Evolutionary conservation across 1,284 basidiomycete genomes (phyloP).

Genomic region (Xanthoconium separans): DNA sequence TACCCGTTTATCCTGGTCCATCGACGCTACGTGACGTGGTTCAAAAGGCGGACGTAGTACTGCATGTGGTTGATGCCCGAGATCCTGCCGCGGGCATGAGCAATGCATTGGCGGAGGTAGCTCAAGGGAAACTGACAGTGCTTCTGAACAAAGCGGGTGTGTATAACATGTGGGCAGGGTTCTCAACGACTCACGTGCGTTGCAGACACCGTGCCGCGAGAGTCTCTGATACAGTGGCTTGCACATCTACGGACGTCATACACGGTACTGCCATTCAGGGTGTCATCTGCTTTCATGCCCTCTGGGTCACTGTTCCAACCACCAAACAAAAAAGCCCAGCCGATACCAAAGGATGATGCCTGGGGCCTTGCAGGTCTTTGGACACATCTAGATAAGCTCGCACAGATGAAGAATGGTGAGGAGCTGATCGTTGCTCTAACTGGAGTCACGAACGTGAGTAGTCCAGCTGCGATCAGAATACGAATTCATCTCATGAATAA

Average conservation of each 20-base stretch:
- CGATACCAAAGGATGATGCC: conserved; percentile 50
- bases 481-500: conserved; percentile 11
- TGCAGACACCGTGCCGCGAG: conserved; percentile 81
- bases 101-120: conserved; percentile 30
- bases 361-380: conserved; percentile 55
- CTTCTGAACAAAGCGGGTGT: conserved; percentile 87
- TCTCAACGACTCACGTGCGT: conserved; percentile 1
- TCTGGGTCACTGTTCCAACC: conserved; percentile 32
- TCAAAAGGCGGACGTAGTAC: conserved; percentile 79
- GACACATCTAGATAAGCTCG: conserved; percentile 44
- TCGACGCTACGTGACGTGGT: conserved; percentile 71
- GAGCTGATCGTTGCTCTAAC: conserved; percentile 68
- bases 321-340: conserved; percentile 35
- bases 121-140: conserved; percentile 55
- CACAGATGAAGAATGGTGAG: conserved; percentile 44
- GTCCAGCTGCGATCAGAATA: conserved; percentile 1
- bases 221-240: conserved; percentile 80
- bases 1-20: conserved; percentile 68
- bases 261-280: conserved; percentile 81
- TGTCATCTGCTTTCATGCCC: conserved; percentile 67
- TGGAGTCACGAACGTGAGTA: conserved; percentile 71
- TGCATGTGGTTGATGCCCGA: conserved; percentile 84
- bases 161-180: conserved; percentile 28
- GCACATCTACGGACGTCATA: conserved; percentile 63
- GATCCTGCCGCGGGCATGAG: conserved; percentile 57